A percentile compares a stretch with the other conserved stretches of the same genome.
Conservation (phyloP, 1,139 yeast genomes). For the Maudiozyma humilis region DNA sequence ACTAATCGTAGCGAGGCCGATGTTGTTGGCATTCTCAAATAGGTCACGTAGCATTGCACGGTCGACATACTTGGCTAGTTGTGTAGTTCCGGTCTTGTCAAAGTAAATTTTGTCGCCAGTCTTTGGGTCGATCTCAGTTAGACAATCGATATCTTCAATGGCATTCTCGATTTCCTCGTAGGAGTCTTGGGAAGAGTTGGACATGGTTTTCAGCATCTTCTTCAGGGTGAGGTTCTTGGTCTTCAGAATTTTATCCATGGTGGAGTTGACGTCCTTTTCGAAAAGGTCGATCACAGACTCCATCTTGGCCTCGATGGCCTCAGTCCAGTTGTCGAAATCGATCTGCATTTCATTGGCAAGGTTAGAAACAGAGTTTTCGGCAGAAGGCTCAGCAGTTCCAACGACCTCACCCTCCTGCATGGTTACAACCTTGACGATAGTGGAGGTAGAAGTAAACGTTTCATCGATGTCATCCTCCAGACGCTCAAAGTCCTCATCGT, state of each 20-base stretch:
- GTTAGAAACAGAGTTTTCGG: slow-evolving; percentile 5
- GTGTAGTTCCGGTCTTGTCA: slow-evolving; percentile 29
- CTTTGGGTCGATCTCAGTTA: slow-evolving; percentile 38
- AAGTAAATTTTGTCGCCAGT: slow-evolving; percentile 34
- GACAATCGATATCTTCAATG: slow-evolving; percentile 45
- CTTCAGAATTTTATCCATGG: slow-evolving; percentile 5
- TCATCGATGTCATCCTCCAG: slow-evolving; percentile 9
- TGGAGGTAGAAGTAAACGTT: slow-evolving; percentile 14
- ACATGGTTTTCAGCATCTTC: slow-evolving; percentile 24
- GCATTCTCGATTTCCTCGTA: slow-evolving; percentile 42
- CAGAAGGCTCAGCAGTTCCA: neutral
- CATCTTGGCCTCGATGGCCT: slow-evolving; percentile 11
- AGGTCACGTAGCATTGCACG: slow-evolving; percentile 54
- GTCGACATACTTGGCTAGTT: slow-evolving; percentile 36
- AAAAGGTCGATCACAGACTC: slow-evolving; percentile 10
- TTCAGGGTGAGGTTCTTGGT: slow-evolving; percentile 4
- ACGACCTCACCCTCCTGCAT: slow-evolving; percentile 1
- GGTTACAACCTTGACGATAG: slow-evolving; percentile 13
- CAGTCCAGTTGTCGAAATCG: slow-evolving; percentile 15
- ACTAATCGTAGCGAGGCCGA: slow-evolving; percentile 13
- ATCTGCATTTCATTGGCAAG: slow-evolving; percentile 8
- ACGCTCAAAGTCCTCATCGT: slow-evolving; percentile 4
- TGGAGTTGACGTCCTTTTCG: slow-evolving; percentile 10
- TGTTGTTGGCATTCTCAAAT: slow-evolving; percentile 34
- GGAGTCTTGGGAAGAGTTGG: slow-evolving; percentile 37